Percentiles rank a stretch among this genome's conserved stretches.
phyloP scores from a whole-genome alignment of 129 eudicot genomes.

The Heracleum sosnowskyi region DNA sequence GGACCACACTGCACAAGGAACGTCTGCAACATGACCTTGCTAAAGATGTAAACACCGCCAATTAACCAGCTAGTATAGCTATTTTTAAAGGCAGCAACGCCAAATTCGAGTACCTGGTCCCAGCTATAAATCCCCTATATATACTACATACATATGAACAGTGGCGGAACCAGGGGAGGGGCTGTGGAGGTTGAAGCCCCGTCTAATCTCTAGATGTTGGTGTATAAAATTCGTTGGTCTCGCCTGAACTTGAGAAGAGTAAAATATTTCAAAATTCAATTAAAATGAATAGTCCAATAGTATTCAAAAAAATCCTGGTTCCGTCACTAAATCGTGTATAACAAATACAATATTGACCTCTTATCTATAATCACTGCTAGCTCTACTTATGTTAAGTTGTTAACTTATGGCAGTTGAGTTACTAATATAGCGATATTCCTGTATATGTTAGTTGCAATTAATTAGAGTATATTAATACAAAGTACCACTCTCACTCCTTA shows the following conservation, averaged over 20 bases:
- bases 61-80: slow-evolving; percentile 16
- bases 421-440: background rate
- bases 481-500: background rate
- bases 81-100: slow-evolving; percentile 9
- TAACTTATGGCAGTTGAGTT: background rate
- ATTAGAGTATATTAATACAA: background rate
- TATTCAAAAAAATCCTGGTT: too few relatives aligned
- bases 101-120: slow-evolving; percentile 10
- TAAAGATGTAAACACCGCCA: slow-evolving; percentile 4
- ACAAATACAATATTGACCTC: background rate
- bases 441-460: background rate
- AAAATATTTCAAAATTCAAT: too few relatives aligned
- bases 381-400: too few relatives aligned
- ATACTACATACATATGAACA: background rate
- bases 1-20: slow-evolving; percentile 19
- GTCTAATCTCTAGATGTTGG: too few relatives aligned
- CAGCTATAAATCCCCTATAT: background rate
- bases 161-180: too few relatives aligned
- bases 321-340: too few relatives aligned
- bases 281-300: too few relatives aligned
- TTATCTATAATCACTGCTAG: background rate
- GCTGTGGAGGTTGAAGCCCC: too few relatives aligned
- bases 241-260: too few relatives aligned
- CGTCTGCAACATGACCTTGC: slow-evolving; percentile 9
- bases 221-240: too few relatives aligned